Base-by-base conservation (phyloP, 768 basidiomycete genomes). In the Tulasnella sp. region DNA sequence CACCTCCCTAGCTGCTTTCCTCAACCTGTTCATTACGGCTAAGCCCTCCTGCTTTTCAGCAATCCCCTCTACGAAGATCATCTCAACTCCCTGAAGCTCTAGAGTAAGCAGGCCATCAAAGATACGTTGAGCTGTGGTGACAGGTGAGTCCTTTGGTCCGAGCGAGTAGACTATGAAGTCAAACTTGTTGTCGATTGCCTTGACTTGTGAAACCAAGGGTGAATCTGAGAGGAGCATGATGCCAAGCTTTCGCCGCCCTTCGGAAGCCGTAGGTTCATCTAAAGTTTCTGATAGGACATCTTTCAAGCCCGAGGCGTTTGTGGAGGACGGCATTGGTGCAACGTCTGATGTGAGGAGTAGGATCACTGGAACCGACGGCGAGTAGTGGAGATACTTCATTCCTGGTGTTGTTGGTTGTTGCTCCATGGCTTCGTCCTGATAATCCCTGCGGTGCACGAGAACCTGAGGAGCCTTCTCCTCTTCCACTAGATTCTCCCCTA, bases 361-460 rank as follows among this genome's bases (percentile, higher is more conserved):
- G 21, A 79, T 80, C 29, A 97, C 88, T 1, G 92, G 91, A 3
- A 92, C 83, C 1, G 84, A 74, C 1, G 96, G 96, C 22, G 93
- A 87, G 69, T 99, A 99, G 72, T 99, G 96, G 52, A 85, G 81
- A 70, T 99, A 99, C 72, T 99, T 99, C 93, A 97, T 96, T 30
- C 96, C 96, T 1, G 96, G 96, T 0, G 96, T 98, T 7, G 91
- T 92, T 8, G 96, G 96, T 0, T 83, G 79, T 41, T 75, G 74
- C 68, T 91, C 88, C 59, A 87, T 74, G n/a, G 70, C 70, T 41
- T 79, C 74, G 66, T 87, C 87, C 30, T 72, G 65, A 66, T 83
- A 93, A 69, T 94, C 89, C 11, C 88, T 80, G 53, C 78, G 76
- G 68, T 91, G 85, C 11, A 92, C 88, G 55, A 92, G 74, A 27